Evolutionary conservation across 495 filamentous ascomycete species (phyloP).

Genomic region (Penicillium crystallinum): DNA sequence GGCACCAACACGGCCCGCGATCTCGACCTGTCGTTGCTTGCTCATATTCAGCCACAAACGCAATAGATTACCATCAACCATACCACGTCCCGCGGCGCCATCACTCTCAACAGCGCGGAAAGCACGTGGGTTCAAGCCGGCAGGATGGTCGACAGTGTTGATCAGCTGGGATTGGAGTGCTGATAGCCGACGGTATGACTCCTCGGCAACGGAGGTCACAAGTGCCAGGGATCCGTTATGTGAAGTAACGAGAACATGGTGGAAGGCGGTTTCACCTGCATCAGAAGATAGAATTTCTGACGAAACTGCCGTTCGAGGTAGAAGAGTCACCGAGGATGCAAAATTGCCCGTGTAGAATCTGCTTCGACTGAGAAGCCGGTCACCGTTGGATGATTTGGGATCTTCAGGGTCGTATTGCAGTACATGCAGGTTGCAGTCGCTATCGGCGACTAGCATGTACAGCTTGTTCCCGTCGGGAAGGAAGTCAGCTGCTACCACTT

Average conservation of each 20-base stretch:
- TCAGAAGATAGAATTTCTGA: slow-evolving; percentile 42
- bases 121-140: slow-evolving; percentile 75
- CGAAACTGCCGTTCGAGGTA: slow-evolving; percentile 59
- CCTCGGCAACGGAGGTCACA: slow-evolving; percentile 71
- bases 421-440: slow-evolving; percentile 79
- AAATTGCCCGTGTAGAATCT: slow-evolving; percentile 84
- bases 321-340: slow-evolving; percentile 64
- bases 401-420: slow-evolving; percentile 96
- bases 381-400: slow-evolving; percentile 86
- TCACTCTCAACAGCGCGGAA: slow-evolving; percentile 57
- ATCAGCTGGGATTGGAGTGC: slow-evolving; percentile 76
- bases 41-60: slow-evolving; percentile 66
- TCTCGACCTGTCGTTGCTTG: slow-evolving; percentile 61
- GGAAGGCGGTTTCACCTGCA: slow-evolving; percentile 24
- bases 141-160: slow-evolving; percentile 67
- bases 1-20: slow-evolving; percentile 58
- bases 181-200: slow-evolving; percentile 74
- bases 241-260: slow-evolving; percentile 65
- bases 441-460: slow-evolving; percentile 76
- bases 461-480: slow-evolving; percentile 80
- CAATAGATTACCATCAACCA: slow-evolving; percentile 58
- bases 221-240: slow-evolving; percentile 70
- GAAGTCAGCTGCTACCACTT: slow-evolving; percentile 80
- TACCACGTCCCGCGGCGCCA: slow-evolving; percentile 48
- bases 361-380: slow-evolving; percentile 76